Evolutionary conservation across 1,284 basidiomycete species (phyloP).

Genomic region (Cryptococcus jaspeensis): DNA sequence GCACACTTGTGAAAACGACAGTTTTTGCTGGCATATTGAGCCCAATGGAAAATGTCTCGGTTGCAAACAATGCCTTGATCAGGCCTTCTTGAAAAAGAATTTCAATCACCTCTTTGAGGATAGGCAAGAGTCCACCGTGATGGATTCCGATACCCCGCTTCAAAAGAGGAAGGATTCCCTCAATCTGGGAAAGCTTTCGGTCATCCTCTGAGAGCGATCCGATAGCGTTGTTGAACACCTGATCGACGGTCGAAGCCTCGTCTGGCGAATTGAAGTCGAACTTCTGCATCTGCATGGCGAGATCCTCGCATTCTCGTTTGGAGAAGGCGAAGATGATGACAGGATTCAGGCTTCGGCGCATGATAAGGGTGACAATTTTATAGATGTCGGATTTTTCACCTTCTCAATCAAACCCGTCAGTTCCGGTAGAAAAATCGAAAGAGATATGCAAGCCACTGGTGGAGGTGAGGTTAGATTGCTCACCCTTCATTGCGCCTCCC

Average conservation of each 20-base stretch:
- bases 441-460: background rate
- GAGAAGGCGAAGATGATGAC: conserved; percentile 99
- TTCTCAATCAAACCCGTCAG: conserved; percentile 2
- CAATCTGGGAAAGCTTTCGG: conserved; percentile 87
- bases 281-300: conserved; percentile 89
- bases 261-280: conserved; percentile 94
- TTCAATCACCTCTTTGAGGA: conserved; percentile 98
- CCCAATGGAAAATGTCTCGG: conserved; percentile 99
- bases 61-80: conserved; percentile 97
- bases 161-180: conserved; percentile 87
- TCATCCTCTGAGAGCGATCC: conserved; percentile 85
- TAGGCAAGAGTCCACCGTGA: conserved; percentile 95
- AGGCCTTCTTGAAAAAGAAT: conserved; percentile 99
- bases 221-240: conserved; percentile 94
- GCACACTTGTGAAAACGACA: conserved; percentile 88
- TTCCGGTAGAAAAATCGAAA: background rate
- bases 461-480: conserved; percentile 16
- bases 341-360: conserved; percentile 96
- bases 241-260: conserved; percentile 83
- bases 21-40: conserved; percentile 99
- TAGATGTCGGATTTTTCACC: conserved; percentile 69
- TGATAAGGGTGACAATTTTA: conserved; percentile 99
- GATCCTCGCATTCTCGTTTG: conserved; percentile 94
- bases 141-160: conserved; percentile 98
- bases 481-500: conserved; percentile 87